Conservation (phyloP, 2,329 filamentous ascomycete genomes). For the Exophiala sp. region DNA sequence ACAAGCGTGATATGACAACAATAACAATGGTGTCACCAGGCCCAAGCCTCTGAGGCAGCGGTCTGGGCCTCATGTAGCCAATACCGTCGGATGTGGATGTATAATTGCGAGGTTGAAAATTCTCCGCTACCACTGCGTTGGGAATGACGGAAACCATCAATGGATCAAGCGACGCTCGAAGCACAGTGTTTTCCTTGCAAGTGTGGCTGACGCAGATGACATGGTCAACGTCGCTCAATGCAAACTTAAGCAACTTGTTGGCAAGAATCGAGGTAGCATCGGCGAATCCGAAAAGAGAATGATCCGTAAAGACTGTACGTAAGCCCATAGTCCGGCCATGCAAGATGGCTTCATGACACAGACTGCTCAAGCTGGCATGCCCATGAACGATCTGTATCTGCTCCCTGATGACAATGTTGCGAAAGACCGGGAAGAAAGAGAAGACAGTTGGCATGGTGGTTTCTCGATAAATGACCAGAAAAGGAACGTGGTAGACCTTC, state of each 20-base stretch:
- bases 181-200: slow-evolving; percentile 96
- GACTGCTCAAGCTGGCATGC: slow-evolving; percentile 87
- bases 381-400: slow-evolving; percentile 96
- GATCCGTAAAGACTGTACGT: slow-evolving; percentile 93
- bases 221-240: slow-evolving; percentile 92
- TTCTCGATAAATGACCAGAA: slow-evolving; percentile 90
- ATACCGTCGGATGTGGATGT: slow-evolving; percentile 42
- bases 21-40: slow-evolving; percentile 89
- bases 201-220: slow-evolving; percentile 98
- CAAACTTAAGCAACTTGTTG: slow-evolving; percentile 96
- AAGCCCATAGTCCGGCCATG: slow-evolving; percentile 96
- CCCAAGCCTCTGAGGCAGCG: slow-evolving; percentile 65
- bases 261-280: slow-evolving; percentile 94
- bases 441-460: slow-evolving; percentile 95
- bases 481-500: slow-evolving; percentile 97
- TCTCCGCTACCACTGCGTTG: slow-evolving; percentile 94
- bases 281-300: slow-evolving; percentile 95
- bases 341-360: slow-evolving; percentile 91
- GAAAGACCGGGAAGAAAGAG: slow-evolving; percentile 96
- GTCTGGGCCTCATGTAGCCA: slow-evolving; percentile 33
- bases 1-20: slow-evolving; percentile 92
- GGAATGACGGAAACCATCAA: slow-evolving; percentile 97
- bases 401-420: slow-evolving; percentile 92
- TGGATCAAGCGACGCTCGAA: slow-evolving; percentile 89
- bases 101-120: slow-evolving; percentile 73